Evolutionary conservation across 2,329 filamentous ascomycete genomes (phyloP).

Genomic region (Diaporthe eres): DNA sequence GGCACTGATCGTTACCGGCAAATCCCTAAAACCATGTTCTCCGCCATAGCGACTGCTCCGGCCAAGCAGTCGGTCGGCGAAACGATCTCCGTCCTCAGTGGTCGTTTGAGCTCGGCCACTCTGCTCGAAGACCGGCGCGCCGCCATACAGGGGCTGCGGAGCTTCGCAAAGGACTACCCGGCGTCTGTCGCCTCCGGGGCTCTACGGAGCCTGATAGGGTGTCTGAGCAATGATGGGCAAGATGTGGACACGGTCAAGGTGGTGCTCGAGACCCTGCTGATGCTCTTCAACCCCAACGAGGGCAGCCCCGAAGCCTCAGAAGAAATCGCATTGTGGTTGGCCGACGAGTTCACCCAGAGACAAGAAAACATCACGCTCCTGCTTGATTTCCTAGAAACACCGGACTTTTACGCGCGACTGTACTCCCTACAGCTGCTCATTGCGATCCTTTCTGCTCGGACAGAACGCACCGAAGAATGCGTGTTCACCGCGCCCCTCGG

Average conservation of each 20-base stretch:
- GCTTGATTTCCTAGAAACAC: slow-evolving; percentile 87
- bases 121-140: slow-evolving; percentile 94
- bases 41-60: slow-evolving; percentile 76
- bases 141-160: slow-evolving; percentile 91
- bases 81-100: slow-evolving; percentile 91
- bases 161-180: slow-evolving; percentile 96
- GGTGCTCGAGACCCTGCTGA: slow-evolving; percentile 92
- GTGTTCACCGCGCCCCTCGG: slow-evolving; percentile 91
- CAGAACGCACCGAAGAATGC: slow-evolving; percentile 94
- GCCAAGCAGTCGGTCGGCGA: slow-evolving; percentile 96
- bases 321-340: slow-evolving; percentile 95
- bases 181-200: slow-evolving; percentile 95
- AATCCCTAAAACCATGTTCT: slow-evolving; percentile 66
- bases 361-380: slow-evolving; percentile 97
- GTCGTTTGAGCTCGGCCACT: slow-evolving; percentile 88
- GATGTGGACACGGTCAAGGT: slow-evolving; percentile 98
- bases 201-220: slow-evolving; percentile 88
- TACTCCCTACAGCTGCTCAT: slow-evolving; percentile 92
- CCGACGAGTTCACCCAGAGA: slow-evolving; percentile 97
- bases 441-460: slow-evolving; percentile 86
- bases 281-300: slow-evolving; percentile 84
- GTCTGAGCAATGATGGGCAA: slow-evolving; percentile 87
- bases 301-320: slow-evolving; percentile 92
- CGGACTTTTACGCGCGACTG: slow-evolving; percentile 90
- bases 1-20: slow-evolving; percentile 29